Evolutionary conservation across 129 eudicot genomes (phyloP).

Genomic region (Flaveria sonorensis): DNA sequence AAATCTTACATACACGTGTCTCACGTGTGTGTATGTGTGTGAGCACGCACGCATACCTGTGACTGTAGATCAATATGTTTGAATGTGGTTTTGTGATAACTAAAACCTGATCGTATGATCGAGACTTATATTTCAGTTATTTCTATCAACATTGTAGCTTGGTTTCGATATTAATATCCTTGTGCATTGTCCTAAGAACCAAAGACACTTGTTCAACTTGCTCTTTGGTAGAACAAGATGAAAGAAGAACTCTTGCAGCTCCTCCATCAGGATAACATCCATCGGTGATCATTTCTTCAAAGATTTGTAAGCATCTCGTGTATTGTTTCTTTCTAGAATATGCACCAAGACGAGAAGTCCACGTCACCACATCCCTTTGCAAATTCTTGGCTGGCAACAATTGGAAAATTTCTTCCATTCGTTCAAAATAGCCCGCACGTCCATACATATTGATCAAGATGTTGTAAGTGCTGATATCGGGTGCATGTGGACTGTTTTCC

Average conservation of each 20-base stretch:
- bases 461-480: constrained; percentile 88
- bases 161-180: constrained; percentile 38
- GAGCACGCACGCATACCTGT: neutral
- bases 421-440: constrained; percentile 72
- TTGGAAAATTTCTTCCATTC: constrained; percentile 73
- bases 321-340: constrained; percentile 85
- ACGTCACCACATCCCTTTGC: constrained; percentile 72
- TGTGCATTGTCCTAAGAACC: constrained; percentile 81
- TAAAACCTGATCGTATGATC: neutral
- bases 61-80: neutral
- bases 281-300: constrained; percentile 80
- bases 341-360: constrained; percentile 91
- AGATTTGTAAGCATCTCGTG: constrained; percentile 62
- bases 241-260: constrained; percentile 78
- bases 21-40: neutral
- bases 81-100: neutral
- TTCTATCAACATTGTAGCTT: constrained; percentile 11
- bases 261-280: constrained; percentile 97
- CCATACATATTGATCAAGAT: constrained; percentile 84
- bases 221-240: constrained; percentile 78
- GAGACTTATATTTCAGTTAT: neutral
- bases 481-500: constrained; percentile 52
- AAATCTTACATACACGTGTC: neutral
- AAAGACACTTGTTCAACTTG: constrained; percentile 77
- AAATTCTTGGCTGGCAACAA: constrained; percentile 47